Conservation (phyloP, 192 early-diverging fungal species). For the Backusella tarrabulga region DNA sequence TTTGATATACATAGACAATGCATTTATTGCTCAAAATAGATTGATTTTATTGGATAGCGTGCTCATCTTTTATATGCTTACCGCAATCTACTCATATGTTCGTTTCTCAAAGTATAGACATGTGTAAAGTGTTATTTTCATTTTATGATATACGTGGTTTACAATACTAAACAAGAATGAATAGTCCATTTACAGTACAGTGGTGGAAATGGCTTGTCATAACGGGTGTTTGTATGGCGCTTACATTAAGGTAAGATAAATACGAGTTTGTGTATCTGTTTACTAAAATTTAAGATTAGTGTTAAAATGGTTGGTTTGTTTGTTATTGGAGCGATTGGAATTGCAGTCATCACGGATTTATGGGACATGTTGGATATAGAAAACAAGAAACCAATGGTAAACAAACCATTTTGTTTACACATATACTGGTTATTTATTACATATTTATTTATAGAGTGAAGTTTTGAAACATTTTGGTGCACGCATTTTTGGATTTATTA, state of each 20-base stretch:
- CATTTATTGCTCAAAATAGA: slow-evolving; percentile 85
- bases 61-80: slow-evolving; percentile 88
- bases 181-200: slow-evolving; percentile 64
- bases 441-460: slow-evolving; percentile 43
- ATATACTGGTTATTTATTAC: background rate
- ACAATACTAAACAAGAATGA: background rate
- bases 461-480: slow-evolving; percentile 83
- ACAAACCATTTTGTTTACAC: background rate
- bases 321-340: slow-evolving; percentile 79
- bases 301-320: slow-evolving; percentile 98
- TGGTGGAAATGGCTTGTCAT: slow-evolving; percentile 90
- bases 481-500: slow-evolving; percentile 79
- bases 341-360: slow-evolving; percentile 82
- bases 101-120: slow-evolving; percentile 72
- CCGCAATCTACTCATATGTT: slow-evolving; percentile 83
- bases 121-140: slow-evolving; percentile 30
- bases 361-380: slow-evolving; percentile 90
- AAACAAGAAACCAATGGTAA: slow-evolving; percentile 65
- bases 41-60: slow-evolving; percentile 94
- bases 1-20: slow-evolving; percentile 63
- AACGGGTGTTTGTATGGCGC: slow-evolving; percentile 81
- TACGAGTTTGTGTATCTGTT: background rate
- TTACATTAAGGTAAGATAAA: slow-evolving; percentile 45
- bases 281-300: slow-evolving; percentile 26
- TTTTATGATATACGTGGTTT: background rate